A percentile compares a stretch with the other conserved stretches of the same genome.
Conservation (phyloP, 2,329 filamentous ascomycete species). For the Ceratocystis lukuohia region DNA sequence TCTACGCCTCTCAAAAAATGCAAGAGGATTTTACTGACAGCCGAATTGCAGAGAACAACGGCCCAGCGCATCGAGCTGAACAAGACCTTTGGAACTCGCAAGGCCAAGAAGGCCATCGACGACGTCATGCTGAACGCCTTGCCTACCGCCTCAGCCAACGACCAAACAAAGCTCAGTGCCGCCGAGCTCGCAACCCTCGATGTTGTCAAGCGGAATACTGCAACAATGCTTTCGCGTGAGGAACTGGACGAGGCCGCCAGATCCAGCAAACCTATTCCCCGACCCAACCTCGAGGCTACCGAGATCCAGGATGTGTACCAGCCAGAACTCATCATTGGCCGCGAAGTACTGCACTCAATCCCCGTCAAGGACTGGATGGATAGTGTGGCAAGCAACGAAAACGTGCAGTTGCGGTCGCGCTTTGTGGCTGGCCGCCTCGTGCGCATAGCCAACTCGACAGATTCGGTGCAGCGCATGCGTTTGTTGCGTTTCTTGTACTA, state of each 20-base stretch:
- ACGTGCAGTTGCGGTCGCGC: slow-evolving; percentile 43
- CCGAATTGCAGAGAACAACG: slow-evolving; percentile 36
- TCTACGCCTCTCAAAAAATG: not conserved
- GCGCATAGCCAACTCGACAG: slow-evolving; percentile 39
- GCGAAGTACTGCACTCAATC: slow-evolving; percentile 52
- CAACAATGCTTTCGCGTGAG: slow-evolving; percentile 53
- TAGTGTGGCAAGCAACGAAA: slow-evolving; percentile 43
- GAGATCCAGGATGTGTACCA: slow-evolving; percentile 63
- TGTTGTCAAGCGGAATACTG: slow-evolving; percentile 47
- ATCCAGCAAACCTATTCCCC: slow-evolving; percentile 58
- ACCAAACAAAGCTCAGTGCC: slow-evolving; percentile 39
- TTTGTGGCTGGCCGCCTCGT: slow-evolving; percentile 54
- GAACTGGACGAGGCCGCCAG: slow-evolving; percentile 52
- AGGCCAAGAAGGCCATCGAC: slow-evolving; percentile 64
- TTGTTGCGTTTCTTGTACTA: slow-evolving; percentile 48
- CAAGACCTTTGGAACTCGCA: slow-evolving; percentile 71
- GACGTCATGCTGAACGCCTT: slow-evolving; percentile 61
- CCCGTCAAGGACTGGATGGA: slow-evolving; percentile 65
- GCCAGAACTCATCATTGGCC: slow-evolving; percentile 50
- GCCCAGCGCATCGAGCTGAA: slow-evolving; percentile 57
- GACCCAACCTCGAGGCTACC: slow-evolving; percentile 51
- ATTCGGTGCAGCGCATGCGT: slow-evolving; percentile 40
- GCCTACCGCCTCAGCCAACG: slow-evolving; percentile 29
- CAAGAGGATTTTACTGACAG: slow-evolving; percentile 20
- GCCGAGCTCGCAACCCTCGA: slow-evolving; percentile 48